Percentiles rank a stretch among this genome's conserved stretches.
Conservation (phyloP, 1,284 basidiomycete species). For the Naganishia liquefaciens region DNA sequence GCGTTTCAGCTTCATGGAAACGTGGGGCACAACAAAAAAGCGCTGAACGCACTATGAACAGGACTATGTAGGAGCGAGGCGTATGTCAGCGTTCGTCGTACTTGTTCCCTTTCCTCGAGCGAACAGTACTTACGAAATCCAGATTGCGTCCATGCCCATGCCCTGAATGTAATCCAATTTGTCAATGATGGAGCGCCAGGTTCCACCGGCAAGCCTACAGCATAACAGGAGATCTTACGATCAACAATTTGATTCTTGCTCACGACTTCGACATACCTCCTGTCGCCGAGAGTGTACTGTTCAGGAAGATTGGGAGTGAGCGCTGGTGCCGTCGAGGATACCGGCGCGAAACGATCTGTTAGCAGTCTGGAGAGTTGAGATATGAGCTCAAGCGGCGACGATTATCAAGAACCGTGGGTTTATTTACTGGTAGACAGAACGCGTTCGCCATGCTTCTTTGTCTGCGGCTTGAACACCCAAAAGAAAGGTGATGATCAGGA, state of each 20-base stretch:
- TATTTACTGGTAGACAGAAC: slow-evolving; percentile 23
- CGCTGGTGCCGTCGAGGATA: slow-evolving; percentile 58
- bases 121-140: slow-evolving; percentile 47
- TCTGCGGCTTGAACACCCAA: slow-evolving; percentile 1
- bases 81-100: not conserved
- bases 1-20: not conserved
- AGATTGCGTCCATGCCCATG: slow-evolving; percentile 73
- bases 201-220: slow-evolving; percentile 68
- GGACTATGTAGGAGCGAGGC: not conserved
- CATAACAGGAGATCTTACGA: too few species aligned
- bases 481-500: too few species aligned
- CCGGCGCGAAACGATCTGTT: slow-evolving; percentile 71
- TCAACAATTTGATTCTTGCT: too few species aligned
- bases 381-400: not conserved
- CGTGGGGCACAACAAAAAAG: too few species aligned
- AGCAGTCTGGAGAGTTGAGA: slow-evolving; percentile 59
- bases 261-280: slow-evolving; percentile 45
- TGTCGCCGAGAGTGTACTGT: slow-evolving; percentile 44
- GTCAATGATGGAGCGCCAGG: slow-evolving; percentile 69
- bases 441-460: slow-evolving; percentile 22
- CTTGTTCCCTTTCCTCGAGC: not conserved
- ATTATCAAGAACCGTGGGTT: not conserved
- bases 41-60: slow-evolving; percentile 3
- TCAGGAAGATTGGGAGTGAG: slow-evolving; percentile 40
- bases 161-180: slow-evolving; percentile 76